A percentile compares a stretch with the other conserved stretches of the same genome.
phyloP scores from a whole-genome alignment of 768 basidiomycete species.

The Termitomyces sp. region DNA sequence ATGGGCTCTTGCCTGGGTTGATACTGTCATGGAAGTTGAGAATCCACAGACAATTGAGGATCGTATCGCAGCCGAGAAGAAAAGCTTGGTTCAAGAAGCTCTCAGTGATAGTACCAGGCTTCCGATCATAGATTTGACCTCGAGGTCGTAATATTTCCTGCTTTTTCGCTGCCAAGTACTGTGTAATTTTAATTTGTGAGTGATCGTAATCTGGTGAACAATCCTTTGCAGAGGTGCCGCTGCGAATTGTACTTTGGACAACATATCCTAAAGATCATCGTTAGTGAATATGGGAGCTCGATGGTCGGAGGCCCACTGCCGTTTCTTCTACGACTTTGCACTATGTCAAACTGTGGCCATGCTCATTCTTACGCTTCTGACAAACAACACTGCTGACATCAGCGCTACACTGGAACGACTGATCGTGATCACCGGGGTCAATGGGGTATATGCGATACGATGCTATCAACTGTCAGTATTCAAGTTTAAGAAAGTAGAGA shows the following conservation, averaged over 20 bases:
- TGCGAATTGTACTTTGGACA: neutral
- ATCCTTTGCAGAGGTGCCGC: neutral
- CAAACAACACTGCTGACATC: neutral
- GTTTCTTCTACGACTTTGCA: neutral
- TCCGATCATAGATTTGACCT: neutral
- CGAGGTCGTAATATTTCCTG: neutral
- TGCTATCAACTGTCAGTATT: neutral
- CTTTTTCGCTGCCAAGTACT: neutral
- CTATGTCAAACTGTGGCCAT: neutral
- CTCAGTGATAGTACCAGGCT: neutral
- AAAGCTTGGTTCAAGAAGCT: neutral
- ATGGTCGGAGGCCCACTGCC: neutral
- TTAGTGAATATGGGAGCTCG: neutral
- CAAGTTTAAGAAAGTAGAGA: too few species aligned
- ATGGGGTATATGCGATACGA: neutral
- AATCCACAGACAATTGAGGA: neutral
- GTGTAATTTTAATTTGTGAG: neutral
- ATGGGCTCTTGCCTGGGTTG: slow-evolving; percentile 80
- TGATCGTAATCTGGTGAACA: neutral
- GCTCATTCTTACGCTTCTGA: neutral
- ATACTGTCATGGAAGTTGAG: slow-evolving; percentile 42
- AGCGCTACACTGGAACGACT: neutral
- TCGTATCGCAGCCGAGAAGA: neutral
- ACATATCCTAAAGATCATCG: neutral
- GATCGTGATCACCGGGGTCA: neutral